Evolutionary conservation across 352 stramenopile genomes (phyloP), one percentile per base, ranked within the genome.

Genomic region (Blastocystis hominis): DNA sequence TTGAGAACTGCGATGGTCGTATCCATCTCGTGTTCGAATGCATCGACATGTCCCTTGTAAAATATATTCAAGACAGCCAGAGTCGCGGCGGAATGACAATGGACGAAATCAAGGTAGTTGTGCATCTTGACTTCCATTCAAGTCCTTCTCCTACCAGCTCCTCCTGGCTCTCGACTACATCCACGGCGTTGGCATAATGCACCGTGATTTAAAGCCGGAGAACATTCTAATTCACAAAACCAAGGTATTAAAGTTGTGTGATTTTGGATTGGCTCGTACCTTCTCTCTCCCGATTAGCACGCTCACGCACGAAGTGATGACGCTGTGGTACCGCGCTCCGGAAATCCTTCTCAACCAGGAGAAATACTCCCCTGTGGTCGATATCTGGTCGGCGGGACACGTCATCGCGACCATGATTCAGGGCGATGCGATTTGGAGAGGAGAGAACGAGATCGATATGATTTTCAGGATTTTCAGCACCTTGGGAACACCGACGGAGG

Each of bases 281-380:
- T 98, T 98, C 89, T 97, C 95, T 89, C 93, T 97, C 50, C 96
- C 96, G 0, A 96, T 98, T 61, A 95, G 97, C 42, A 96, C 96
- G 61, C 95, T 98, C 88, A 99, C 96, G 30, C 96, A 98, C 88
- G 96, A 98, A 89, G 93, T 99, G 46, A 96, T 99, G 5, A 99
- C 96, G 59, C 92, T 99, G 7, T 99, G 96, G 96, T 99, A 99
- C 90, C 94, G 96, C 13, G 94, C 96, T 34, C 96, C 96, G 0
- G 96, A 99, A 91, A 98, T 99, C 87, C 89, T 99, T 50, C 92
- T 99, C 0, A 96, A 96, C 6, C 92, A 93, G 17, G 95, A 95
- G 88, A 92, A 96, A 87, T 98, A 98, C 90, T 96, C 93, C 20
- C 95, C 93, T 1, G 91, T 94, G 2, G 94, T 97, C 7, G 95